Percentiles rank a stretch among this genome's conserved stretches.
Conservation (phyloP, 2,329 filamentous ascomycete species). For the Penicillium sp. region DNA sequence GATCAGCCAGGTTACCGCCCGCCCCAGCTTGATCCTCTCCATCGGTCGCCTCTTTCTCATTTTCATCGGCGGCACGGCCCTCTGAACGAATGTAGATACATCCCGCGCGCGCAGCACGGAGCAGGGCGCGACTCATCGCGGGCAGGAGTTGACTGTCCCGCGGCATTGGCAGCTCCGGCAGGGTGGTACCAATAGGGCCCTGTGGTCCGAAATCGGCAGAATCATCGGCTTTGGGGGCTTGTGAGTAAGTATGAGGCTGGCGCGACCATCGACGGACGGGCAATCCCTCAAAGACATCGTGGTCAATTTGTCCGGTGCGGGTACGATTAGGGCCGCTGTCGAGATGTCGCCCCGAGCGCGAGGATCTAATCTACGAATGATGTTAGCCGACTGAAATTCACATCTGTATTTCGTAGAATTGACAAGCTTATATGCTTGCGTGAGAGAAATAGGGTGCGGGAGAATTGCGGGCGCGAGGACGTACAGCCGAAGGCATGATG, state of each 20-base stretch:
- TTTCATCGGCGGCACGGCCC: slow-evolving; percentile 37
- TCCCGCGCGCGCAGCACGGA: slow-evolving; percentile 73
- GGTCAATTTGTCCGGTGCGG: slow-evolving; percentile 51
- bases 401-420: no score
- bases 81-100: slow-evolving; percentile 65
- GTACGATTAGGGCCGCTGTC: slow-evolving; percentile 40
- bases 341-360: slow-evolving; percentile 53
- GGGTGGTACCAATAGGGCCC: slow-evolving; percentile 28
- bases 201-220: slow-evolving; percentile 31
- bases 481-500: slow-evolving; percentile 34
- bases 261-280: slow-evolving; percentile 88
- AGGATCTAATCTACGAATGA: slow-evolving; percentile 48
- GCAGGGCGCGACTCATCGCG: slow-evolving; percentile 71
- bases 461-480: slow-evolving; percentile 12
- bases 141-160: slow-evolving; percentile 74
- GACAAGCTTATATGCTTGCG: neutral
- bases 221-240: slow-evolving; percentile 59
- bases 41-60: slow-evolving; percentile 35
- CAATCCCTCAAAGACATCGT: slow-evolving; percentile 65
- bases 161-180: slow-evolving; percentile 79
- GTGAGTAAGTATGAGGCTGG: slow-evolving; percentile 61
- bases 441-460: neutral
- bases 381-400: no score
- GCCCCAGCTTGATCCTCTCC: slow-evolving; percentile 29
- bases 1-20: slow-evolving; percentile 31